phyloP scores from a whole-genome alignment of 495 filamentous ascomycete genomes.

The Penicillium herquei region DNA sequence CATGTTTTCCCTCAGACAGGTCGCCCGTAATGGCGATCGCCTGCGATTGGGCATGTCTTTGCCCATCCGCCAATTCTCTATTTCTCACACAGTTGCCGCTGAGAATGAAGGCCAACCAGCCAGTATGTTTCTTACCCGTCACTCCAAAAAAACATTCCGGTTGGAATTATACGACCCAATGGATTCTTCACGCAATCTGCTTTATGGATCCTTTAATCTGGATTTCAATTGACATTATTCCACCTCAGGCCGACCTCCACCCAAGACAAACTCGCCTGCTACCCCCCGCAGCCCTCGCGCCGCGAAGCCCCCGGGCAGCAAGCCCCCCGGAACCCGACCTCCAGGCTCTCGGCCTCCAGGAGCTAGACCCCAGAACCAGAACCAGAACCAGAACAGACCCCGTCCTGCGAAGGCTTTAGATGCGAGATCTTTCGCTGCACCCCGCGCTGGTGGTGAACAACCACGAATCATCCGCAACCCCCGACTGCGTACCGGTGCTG shows the following conservation, averaged over 20 bases:
- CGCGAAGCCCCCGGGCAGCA: conserved; percentile 2
- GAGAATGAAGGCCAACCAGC: conserved; percentile 20
- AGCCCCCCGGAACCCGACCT: conserved; percentile 14
- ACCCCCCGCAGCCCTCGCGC: background rate
- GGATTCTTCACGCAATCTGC: too few species aligned
- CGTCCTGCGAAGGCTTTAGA: conserved; percentile 38
- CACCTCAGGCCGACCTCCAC: background rate
- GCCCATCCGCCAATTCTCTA: conserved; percentile 33
- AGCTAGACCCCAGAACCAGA: conserved; percentile 7
- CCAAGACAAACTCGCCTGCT: background rate
- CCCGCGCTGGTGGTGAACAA: conserved; percentile 26
- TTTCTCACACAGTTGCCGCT: conserved; percentile 14
- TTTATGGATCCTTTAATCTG: background rate
- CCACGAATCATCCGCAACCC: conserved; percentile 37
- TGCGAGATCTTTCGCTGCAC: conserved; percentile 41
- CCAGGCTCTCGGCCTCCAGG: conserved; percentile 20
- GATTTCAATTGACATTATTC: background rate
- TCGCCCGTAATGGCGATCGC: conserved; percentile 18
- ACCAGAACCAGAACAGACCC: conserved; percentile 7
- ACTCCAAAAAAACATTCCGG: background rate
- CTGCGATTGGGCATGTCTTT: conserved; percentile 9
- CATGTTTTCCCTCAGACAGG: conserved; percentile 34
- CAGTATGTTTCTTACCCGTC: conserved; percentile 22
- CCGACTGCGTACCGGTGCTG: conserved; percentile 16
- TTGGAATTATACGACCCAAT: too few species aligned